Evolutionary conservation across 768 basidiomycete species (phyloP).

Genomic region (Rhizopogon vinicolor): DNA sequence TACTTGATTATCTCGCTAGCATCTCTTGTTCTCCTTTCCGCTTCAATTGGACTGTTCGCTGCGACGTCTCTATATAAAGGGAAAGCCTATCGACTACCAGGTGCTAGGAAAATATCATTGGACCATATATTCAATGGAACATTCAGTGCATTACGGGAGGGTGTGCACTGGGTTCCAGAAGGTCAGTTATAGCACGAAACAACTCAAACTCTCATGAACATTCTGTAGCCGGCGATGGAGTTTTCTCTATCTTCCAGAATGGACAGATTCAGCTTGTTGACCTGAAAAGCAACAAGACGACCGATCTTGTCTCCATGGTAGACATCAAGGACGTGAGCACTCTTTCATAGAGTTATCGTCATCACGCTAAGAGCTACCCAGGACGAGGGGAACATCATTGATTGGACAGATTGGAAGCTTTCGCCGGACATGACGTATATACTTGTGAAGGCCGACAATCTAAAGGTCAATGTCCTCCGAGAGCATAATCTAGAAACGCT

Average conservation of each 20-base stretch:
- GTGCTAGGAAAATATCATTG: constrained; percentile 69
- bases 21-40: constrained; percentile 56
- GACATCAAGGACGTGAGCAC: constrained; percentile 63
- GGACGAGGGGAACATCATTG: constrained; percentile 50
- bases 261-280: constrained; percentile 77
- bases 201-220: constrained; percentile 4
- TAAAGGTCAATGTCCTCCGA: constrained; percentile 48
- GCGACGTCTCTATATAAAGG: constrained; percentile 65
- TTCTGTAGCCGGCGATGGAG: constrained; percentile 83
- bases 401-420: constrained; percentile 66
- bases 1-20: constrained; percentile 59
- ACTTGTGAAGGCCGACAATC: constrained; percentile 69
- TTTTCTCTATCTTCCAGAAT: constrained; percentile 63
- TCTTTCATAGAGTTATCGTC: not conserved
- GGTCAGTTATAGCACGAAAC: constrained; percentile 42
- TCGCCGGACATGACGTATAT: constrained; percentile 92
- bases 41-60: constrained; percentile 71
- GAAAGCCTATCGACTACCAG: constrained; percentile 44
- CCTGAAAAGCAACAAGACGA: constrained; percentile 69
- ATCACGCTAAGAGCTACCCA: constrained; percentile 22
- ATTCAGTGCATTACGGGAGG: constrained; percentile 45
- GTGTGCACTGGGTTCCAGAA: constrained; percentile 86
- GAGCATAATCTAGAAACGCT: constrained; percentile 3
- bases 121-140: constrained; percentile 94
- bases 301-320: constrained; percentile 46